Conservation (phyloP, 495 filamentous ascomycete species). For the Aspergillus olivimuriae region DNA sequence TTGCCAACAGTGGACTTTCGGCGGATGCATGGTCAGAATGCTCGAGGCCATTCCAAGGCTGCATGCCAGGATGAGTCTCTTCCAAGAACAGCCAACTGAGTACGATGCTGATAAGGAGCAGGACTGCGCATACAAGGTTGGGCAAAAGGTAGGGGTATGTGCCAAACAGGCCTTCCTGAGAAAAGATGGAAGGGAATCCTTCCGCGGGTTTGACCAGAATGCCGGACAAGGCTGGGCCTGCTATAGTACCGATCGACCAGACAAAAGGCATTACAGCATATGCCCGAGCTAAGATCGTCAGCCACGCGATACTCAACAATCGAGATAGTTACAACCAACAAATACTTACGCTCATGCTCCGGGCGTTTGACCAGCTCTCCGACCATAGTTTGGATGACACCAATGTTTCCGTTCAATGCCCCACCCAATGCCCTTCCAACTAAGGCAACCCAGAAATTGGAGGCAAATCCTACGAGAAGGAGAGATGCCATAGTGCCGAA, state of each 20-base stretch:
- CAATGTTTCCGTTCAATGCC: conserved; percentile 79
- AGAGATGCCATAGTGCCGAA: conserved; percentile 73
- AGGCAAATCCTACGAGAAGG: conserved; percentile 74
- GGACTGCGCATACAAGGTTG: conserved; percentile 66
- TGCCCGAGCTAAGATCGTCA: conserved; percentile 52
- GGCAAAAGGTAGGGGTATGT: conserved; percentile 77
- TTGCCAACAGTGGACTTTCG: conserved; percentile 65
- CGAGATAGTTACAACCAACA: neutral
- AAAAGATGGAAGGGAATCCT: conserved; percentile 59
- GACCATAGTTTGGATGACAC: conserved; percentile 90
- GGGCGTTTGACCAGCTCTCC: conserved; percentile 72
- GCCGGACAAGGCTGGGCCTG: conserved; percentile 76
- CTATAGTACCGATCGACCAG: conserved; percentile 79
- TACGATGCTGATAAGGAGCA: conserved; percentile 68
- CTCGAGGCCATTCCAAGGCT: conserved; percentile 48
- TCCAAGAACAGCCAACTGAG: conserved; percentile 67
- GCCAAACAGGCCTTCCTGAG: conserved; percentile 58
- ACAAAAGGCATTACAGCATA: conserved; percentile 86
- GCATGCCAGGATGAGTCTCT: conserved; percentile 78
- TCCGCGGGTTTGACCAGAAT: conserved; percentile 68
- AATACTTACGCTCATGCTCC: conserved; percentile 73
- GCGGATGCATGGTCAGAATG: conserved; percentile 47
- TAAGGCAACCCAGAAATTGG: conserved; percentile 73
- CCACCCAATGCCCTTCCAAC: conserved; percentile 71
- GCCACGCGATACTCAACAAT: neutral